phyloP scores from a whole-genome alignment of 106 monocot species.

The Posidonia australis region DNA sequence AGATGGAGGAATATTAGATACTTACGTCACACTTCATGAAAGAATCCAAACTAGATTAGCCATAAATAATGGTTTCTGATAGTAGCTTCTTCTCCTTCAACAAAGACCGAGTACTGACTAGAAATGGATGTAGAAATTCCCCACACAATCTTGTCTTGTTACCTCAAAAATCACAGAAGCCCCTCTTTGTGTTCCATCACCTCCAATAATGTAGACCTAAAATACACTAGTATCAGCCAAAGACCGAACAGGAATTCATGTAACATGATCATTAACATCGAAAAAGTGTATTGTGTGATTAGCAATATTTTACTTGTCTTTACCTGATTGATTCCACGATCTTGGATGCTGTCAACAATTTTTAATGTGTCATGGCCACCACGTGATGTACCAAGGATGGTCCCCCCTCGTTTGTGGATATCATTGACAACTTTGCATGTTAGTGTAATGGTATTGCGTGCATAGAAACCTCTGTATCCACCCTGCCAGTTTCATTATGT shows the following conservation, averaged over 20 bases:
- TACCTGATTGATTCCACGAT: constrained; percentile 92
- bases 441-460: constrained; percentile 56
- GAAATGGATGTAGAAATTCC: neutral
- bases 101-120: neutral
- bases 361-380: constrained; percentile 84
- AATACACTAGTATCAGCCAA: neutral
- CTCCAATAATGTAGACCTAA: constrained; percentile 90
- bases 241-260: neutral
- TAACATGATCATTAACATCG: neutral
- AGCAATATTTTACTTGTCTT: neutral
- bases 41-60: neutral
- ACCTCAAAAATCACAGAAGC: constrained; percentile 95
- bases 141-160: constrained; percentile 4
- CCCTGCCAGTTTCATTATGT: constrained; percentile 24
- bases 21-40: neutral
- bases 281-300: neutral
- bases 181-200: constrained; percentile 92
- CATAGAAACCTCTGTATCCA: constrained; percentile 87
- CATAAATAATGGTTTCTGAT: neutral
- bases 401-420: constrained; percentile 88
- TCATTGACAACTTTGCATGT: constrained; percentile 72
- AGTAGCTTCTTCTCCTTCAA: neutral
- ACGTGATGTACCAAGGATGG: constrained; percentile 69
- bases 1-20: neutral
- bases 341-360: constrained; percentile 78